Base-by-base conservation (phyloP, 768 basidiomycete genomes). In the Cubamyces lactineus region DNA sequence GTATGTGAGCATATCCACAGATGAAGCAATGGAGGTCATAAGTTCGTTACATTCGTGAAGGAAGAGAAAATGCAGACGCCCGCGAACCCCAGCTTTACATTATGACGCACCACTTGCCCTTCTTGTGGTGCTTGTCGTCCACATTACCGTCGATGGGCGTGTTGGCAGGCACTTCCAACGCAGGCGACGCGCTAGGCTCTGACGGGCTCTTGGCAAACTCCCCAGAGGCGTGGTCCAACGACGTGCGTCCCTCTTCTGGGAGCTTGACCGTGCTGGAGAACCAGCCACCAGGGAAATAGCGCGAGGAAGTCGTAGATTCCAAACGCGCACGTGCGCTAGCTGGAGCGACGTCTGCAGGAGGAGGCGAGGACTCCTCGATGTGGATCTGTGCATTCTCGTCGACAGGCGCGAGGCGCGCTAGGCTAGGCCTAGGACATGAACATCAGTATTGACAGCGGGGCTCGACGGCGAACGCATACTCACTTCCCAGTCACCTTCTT, bases 241-340 rank as follows among this genome's bases (percentile, higher is more conserved):
- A 84, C 8, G 82, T 64, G 47, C 82, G 72, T 47, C 76, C 78
- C 66, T 80, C 77, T 26, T 71, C 70, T 1, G 79, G 75, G 5
- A 75, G 66, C 67, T 77, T 80, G 24, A 73, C 70, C 19, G 77
- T 68, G 42, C 70, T 69, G 15, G 71, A 73, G 69, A 74, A 73
- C 84, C 84, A 84, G 1, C 79, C 82, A 38, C 84, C 84, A 9
- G 83, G 83, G 78, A 85, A 82, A 73, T 81, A 80, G 49, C 80
- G 76, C 13, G 82, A 84, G n/a, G 84, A 84, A 3, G 82, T 74
- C 0, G 82, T 80, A 11, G 84, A 84, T 67, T 82, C 82, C n/a
- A 79, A 74, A 51, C 82, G 73, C 1, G 74, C 74, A 15, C 66
- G 83, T 7, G 61, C 30, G 17, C 62, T 64, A 0, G 62, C 49